Base-by-base conservation (phyloP, 2,329 filamentous ascomycete genomes). In the Colletotrichum musae region DNA sequence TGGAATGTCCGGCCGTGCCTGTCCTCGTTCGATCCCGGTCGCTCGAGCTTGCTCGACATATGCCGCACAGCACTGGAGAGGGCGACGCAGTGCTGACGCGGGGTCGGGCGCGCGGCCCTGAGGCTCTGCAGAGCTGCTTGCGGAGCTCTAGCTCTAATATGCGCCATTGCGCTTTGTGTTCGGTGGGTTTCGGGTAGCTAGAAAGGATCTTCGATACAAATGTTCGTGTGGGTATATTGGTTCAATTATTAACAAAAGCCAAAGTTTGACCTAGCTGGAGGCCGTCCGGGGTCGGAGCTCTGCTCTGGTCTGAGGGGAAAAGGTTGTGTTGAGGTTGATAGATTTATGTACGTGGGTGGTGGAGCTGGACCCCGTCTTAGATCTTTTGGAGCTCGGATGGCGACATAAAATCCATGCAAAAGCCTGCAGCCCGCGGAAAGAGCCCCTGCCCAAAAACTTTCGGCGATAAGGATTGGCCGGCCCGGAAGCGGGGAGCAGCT, bases 1-100 rank as follows among this genome's bases (percentile, higher is more conserved):
- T 87, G 85, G 75, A 90, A 91, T 4, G 82, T 79, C 54, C 82
- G 73, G 16, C 79, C 81, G 28, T 77, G 74, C 74, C 75, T 82
- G 72, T 77, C 72, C 72, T 83, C 81, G 65, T 81, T 82, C 61
- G 73, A 68, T 13, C 60, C 32, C 57, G 71, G 72, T 48, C 64
- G 58, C 12, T 71, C 70, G 45, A 68, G 60, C 36, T 74, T 75
- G 64, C 74, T 77, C 21, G 78, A 72, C 64, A 72, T 70, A 9
- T 64, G 64, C 43, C 70, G 58, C 13, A 57, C 43, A 52, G 64
- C 28, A 4, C 43, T 53, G 15, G 62, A 50, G 32, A 72, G 62
- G 54, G 70, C 70, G 57, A 68, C 58, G 56, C 64, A 68, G 54
- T 39, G 68, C 24, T 45, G 39, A 51, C 69, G 71, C 43, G 69